Percentiles rank a stretch among this genome's conserved stretches.
Conservation (phyloP, 192 early-diverging fungal species). For the Backusella morwellensis region DNA sequence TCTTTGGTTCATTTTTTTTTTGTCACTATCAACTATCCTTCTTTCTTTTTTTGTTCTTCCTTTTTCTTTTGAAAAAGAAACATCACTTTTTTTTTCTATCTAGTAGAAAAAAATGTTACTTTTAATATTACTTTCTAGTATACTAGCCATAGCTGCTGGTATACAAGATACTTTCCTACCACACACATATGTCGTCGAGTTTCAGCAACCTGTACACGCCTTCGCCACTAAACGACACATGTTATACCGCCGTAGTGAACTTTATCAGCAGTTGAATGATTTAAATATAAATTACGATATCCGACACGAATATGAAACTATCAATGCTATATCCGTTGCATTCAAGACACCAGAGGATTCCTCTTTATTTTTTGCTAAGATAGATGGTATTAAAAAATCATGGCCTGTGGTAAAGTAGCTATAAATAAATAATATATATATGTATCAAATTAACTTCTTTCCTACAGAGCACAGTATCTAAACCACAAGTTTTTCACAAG, state of each 20-base stretch:
- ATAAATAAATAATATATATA: not conserved
- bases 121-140: not conserved
- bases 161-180: not conserved
- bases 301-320: constrained; percentile 42
- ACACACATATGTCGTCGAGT: constrained; percentile 31
- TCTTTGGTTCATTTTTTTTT: not conserved
- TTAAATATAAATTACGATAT: constrained; percentile 28
- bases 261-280: constrained; percentile 22
- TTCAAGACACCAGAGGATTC: constrained; percentile 35
- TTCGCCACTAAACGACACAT: constrained; percentile 10
- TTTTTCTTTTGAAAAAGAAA: not conserved
- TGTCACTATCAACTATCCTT: not conserved
- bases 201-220: constrained; percentile 6
- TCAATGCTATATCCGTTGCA: constrained; percentile 46
- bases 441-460: not conserved
- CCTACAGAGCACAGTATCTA: constrained; percentile 7
- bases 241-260: constrained; percentile 13
- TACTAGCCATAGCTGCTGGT: not conserved
- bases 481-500: constrained; percentile 5
- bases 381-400: constrained; percentile 36
- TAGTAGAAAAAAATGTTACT: not conserved
- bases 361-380: constrained; percentile 21
- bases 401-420: constrained; percentile 43
- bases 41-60: not conserved
- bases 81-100: not conserved